These are phyloP conservation scores for Mycena olivaceomarginata DNA, from an alignment of 768 basidiomycete genomes.

Conservation along the genomic window DNA sequence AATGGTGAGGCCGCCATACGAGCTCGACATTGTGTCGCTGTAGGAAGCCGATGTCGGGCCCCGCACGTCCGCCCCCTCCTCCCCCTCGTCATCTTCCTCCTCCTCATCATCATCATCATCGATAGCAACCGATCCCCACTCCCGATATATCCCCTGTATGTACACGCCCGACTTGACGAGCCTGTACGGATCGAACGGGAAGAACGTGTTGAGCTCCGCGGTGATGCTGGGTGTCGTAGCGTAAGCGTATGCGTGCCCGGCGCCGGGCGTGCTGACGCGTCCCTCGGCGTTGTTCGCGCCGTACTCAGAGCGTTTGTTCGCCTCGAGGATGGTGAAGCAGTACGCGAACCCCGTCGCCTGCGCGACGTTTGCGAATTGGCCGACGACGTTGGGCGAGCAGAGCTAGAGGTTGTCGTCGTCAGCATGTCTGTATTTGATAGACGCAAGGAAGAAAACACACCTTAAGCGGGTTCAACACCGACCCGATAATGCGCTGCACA, in stretches of 20 bases:
- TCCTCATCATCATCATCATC: conserved; percentile 72
- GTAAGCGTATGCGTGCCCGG: neutral
- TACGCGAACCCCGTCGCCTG: conserved; percentile 95
- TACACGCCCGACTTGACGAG: conserved; percentile 86
- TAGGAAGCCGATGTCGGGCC: neutral
- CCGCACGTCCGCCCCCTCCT: conserved; percentile 13
- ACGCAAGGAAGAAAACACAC: conserved; percentile 61
- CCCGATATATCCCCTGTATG: conserved; percentile 90
- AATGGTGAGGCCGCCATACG: neutral
- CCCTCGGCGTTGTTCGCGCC: conserved; percentile 51
- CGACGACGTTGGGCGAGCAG: conserved; percentile 93
- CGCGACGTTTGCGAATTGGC: conserved; percentile 95
- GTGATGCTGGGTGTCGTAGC: conserved; percentile 57
- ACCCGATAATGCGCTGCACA: conserved; percentile 87
- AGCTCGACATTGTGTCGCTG: conserved; percentile 22
- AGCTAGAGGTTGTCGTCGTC: conserved; percentile 65
- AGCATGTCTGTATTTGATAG: conserved; percentile 5
- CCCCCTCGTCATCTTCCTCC: conserved; percentile 23
- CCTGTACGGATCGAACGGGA: conserved; percentile 98
- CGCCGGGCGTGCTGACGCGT: conserved; percentile 28
- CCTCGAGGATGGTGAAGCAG: conserved; percentile 93
- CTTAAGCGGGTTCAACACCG: conserved; percentile 93
- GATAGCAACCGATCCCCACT: conserved; percentile 91
- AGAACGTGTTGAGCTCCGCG: conserved; percentile 92
- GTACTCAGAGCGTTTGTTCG: conserved; percentile 85